Conservation (phyloP, 805 yeast species). For the Groenewaldozyma salmanticensis region DNA sequence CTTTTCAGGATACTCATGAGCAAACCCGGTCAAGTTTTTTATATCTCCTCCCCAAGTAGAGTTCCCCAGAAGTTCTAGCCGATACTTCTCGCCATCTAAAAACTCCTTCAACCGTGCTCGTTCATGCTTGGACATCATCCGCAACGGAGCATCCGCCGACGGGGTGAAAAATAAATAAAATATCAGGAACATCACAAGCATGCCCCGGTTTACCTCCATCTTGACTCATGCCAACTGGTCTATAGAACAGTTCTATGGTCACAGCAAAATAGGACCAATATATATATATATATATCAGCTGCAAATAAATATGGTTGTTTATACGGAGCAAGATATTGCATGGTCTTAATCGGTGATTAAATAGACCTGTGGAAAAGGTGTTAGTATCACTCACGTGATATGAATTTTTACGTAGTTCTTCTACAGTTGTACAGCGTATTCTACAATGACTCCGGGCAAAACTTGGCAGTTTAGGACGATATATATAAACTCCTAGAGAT, state of each 20-base stretch:
- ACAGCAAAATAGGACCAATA: not conserved
- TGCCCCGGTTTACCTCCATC: slow-evolving; percentile 20
- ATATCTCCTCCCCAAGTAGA: slow-evolving; percentile 44
- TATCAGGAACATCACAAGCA: slow-evolving; percentile 28
- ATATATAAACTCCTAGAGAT: no score
- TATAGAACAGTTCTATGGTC: not conserved
- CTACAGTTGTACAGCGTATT: no score
- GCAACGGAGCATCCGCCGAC: slow-evolving; percentile 32
- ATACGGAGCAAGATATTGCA: not conserved
- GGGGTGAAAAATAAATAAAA: slow-evolving; percentile 31
- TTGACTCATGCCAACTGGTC: not conserved
- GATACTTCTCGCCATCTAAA: slow-evolving; percentile 26
- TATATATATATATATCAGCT: not conserved
- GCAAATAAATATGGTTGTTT: not conserved
- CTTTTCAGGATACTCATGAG: slow-evolving; percentile 53
- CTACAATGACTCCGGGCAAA: no score
- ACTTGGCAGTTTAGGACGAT: no score
- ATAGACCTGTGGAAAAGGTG: not conserved
- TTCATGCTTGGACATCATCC: slow-evolving; percentile 24
- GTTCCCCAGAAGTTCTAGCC: slow-evolving; percentile 28
- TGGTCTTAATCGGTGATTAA: not conserved
- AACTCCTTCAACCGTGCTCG: slow-evolving; percentile 32
- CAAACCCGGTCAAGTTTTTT: slow-evolving; percentile 67
- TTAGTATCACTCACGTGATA: no score
- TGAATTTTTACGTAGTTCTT: no score